A percentile compares a stretch with the other conserved stretches of the same genome.
These are phyloP conservation scores for Lolium rigidum DNA, from an alignment of 176 grass and related monocot genomes.

Conservation along the genomic window DNA sequence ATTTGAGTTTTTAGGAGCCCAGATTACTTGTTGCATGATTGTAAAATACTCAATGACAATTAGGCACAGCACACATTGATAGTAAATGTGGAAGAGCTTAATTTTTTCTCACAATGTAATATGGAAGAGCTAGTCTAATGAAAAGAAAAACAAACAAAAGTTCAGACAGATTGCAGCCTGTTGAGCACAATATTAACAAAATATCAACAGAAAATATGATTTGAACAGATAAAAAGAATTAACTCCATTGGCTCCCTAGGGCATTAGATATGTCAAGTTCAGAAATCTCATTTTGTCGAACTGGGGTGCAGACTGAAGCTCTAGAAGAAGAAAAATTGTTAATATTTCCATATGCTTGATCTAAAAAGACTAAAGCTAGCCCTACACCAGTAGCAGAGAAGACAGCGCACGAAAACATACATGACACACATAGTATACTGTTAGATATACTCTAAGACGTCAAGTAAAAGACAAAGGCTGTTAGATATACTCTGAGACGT, in stretches of 20 bases:
- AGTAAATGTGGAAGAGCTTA: not conserved
- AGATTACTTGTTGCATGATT: not conserved
- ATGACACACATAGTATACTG: not conserved
- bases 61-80: not conserved
- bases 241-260: conserved; percentile 6
- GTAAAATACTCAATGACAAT: not conserved
- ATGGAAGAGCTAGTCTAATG: not conserved
- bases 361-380: conserved; percentile 8
- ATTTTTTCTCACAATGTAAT: not conserved
- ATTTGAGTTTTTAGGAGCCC: conserved; percentile 10
- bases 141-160: conserved; percentile 22
- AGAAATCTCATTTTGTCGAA: not conserved
- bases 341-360: not conserved
- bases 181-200: not conserved
- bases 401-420: not conserved
- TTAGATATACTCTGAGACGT: not conserved
- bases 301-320: not conserved
- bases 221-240: not conserved
- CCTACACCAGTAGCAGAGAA: not conserved
- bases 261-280: conserved; percentile 2
- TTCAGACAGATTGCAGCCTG: not conserved
- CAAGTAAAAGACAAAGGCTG: not conserved
- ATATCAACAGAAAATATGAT: not conserved
- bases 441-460: not conserved
- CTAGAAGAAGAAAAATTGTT: not conserved